Evolutionary conservation across 2,329 filamentous ascomycete species (phyloP), one percentile per base, ranked within the genome.

Genomic region (Rasamsonia emersonii): DNA sequence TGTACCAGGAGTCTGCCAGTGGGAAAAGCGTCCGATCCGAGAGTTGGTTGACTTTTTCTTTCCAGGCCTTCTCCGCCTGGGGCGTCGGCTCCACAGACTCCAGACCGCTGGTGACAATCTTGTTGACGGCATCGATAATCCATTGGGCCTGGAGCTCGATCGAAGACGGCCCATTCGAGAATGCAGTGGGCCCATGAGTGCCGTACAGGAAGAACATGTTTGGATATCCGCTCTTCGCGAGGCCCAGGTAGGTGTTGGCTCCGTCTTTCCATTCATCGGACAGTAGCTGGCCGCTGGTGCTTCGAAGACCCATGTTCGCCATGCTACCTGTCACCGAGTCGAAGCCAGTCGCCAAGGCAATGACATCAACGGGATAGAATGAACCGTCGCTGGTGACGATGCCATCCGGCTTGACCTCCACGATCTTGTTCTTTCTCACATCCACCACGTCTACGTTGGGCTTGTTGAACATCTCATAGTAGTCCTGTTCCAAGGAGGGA

Each of bases 111-210:
- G 44, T 41, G 40, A 62, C 50, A 41, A 75, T 67, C 47, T 71
- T 62, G 20, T 59, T 51, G 33, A 78, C 70, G 23, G 50, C 50
- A 24, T 70, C 63, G 4, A 59, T 54, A 33, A 77, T 68, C 71
- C 70, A 77, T 0, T 69, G 56, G 2, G 71, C 73, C 42, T 79
- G 74, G 1, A 72, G 45, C 39, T 76, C 70, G 5, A 70, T 64
- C 1, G 59, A 64, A 1, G 66, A 64, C 0, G 75, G 74, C 0
- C 73, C 74, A 41, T 77, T 79, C 44, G 61, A 51, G 4, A 77
- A 54, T 0, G 71, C 61, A 0, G 71, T 76, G 0, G 73, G 73
- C 18, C 11, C 26, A 3, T 28, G 26, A 5, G 26, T 9, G 8
- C 26, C 26, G 7, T 8, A 18, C 2, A 16, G 13, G 15, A 28